Percentiles rank a stretch among this genome's conserved stretches.
Evolutionary conservation across 2,329 filamentous ascomycete genomes (phyloP).

Genomic region (Neofusicoccum sp.): DNA sequence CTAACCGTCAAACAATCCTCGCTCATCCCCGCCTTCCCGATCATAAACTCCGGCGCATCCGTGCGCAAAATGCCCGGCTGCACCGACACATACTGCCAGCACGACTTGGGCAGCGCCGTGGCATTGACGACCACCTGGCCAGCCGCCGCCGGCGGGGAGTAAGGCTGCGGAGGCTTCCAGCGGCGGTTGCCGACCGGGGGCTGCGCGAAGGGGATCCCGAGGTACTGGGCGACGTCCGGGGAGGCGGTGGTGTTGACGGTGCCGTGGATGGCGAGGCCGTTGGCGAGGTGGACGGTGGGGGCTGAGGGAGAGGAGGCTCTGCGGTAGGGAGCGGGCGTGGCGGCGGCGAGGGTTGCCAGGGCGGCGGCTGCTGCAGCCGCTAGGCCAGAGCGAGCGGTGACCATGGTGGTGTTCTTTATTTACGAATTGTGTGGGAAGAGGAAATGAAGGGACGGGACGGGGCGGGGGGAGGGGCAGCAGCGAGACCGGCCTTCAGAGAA

Average conservation of each 20-base stretch:
- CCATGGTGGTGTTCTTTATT: too few relatives aligned
- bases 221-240: conserved; percentile 34
- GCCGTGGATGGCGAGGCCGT: conserved; percentile 6
- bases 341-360: neutral
- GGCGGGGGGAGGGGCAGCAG: too few relatives aligned
- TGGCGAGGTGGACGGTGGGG: neutral
- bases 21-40: conserved; percentile 1
- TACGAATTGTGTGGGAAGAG: too few relatives aligned
- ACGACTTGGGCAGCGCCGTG: conserved; percentile 7
- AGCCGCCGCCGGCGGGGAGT: conserved; percentile 30
- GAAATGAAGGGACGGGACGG: too few relatives aligned
- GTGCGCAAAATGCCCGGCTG: conserved; percentile 26
- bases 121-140: conserved; percentile 23
- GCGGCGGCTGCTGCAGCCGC: too few relatives aligned
- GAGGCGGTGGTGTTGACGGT: conserved; percentile 29
- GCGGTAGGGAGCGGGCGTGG: neutral
- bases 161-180: conserved; percentile 35
- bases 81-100: conserved; percentile 7
- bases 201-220: conserved; percentile 42
- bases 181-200: conserved; percentile 37
- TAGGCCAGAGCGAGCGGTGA: too few relatives aligned
- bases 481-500: too few relatives aligned
- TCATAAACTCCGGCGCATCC: conserved; percentile 14
- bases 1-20: conserved; percentile 40
- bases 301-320: neutral